Base-by-base conservation (phyloP, 441 rosid genomes). In the Adansonia madagascariensis region DNA sequence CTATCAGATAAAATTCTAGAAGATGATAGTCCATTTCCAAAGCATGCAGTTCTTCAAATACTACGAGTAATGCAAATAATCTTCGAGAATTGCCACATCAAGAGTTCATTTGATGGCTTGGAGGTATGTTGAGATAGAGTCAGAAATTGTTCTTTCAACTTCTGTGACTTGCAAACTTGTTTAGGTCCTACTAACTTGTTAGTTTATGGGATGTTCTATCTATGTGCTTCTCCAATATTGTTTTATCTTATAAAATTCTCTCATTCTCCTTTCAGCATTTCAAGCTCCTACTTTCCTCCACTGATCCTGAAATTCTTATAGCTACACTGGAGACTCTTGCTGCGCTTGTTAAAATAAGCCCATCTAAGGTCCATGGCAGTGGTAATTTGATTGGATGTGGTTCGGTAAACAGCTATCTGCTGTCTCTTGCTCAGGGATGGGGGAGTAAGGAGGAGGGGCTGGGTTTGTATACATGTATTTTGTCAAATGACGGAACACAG, bases 401-500 rank as follows among this genome's bases (percentile, higher is more conserved):
- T 72, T 84, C 93, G 9, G 92, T 96, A 8, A 96, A 91, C 74
- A 87, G 97, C 85, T 88, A 86, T 86, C 93, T 96, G 55, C 86
- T 96, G 73, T 91, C 98, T 74, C 85, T 96, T 74, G 98, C 98
- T 71, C 99, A 96, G 78, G 99, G 99, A 15, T 96, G 99, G 99
- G 98, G 99, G 77, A 96, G 98, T 86, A 96, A 96, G 86, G 99
- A 94, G 84, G 99, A 96, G 82, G 99, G 99, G 17, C 79, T 94
- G 87, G 98, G 98, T 77, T 86, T 96, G 80, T 94, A 93, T 85
- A 92, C 98, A n/a, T 93, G 97, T 82, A 91, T 94, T 78, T 88
- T 89, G 77, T 93, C 98, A 77, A 94, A 94, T 83, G 99, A 97
- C 81, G 91, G 88, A 80, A 89, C 88, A 76, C 94, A 89, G 76